phyloP scores from a whole-genome alignment of 2,329 filamentous ascomycete genomes.

The Aspergillus proliferans region DNA sequence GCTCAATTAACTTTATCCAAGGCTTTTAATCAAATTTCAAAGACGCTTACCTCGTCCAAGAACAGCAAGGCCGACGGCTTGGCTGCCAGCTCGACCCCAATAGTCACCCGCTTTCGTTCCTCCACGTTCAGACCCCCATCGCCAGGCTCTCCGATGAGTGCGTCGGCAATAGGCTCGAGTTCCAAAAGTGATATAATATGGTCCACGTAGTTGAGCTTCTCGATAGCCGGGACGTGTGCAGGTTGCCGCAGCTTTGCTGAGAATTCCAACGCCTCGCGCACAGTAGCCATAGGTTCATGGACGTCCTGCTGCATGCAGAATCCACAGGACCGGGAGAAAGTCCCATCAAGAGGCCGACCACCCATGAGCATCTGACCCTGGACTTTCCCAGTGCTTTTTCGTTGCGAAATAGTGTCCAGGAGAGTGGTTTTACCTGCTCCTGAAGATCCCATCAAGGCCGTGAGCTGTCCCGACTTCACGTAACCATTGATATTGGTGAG shows the following conservation, averaged over 20 bases:
- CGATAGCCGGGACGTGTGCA: slow-evolving; percentile 49
- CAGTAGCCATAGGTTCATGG: slow-evolving; percentile 56
- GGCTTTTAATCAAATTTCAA: too few species aligned
- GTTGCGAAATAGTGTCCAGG: slow-evolving; percentile 65
- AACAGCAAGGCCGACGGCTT: slow-evolving; percentile 54
- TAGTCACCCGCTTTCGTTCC: slow-evolving; percentile 37
- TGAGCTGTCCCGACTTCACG: slow-evolving; percentile 45
- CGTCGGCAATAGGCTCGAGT: slow-evolving; percentile 60
- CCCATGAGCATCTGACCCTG: slow-evolving; percentile 58
- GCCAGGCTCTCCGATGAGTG: slow-evolving; percentile 54
- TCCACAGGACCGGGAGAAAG: slow-evolving; percentile 58
- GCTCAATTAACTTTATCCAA: too few species aligned
- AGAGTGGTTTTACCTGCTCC: slow-evolving; percentile 83
- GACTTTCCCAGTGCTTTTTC: slow-evolving; percentile 61
- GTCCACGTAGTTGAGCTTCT: slow-evolving; percentile 62
- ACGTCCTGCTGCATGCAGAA: slow-evolving; percentile 63
- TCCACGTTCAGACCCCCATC: slow-evolving; percentile 55
- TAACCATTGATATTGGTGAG: slow-evolving; percentile 45
- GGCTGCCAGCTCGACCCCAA: slow-evolving; percentile 33
- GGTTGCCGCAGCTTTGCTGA: slow-evolving; percentile 59
- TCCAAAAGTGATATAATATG: slow-evolving; percentile 60
- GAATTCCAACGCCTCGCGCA: slow-evolving; percentile 62
- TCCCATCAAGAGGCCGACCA: slow-evolving; percentile 50
- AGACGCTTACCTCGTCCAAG: slow-evolving; percentile 47
- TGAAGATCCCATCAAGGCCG: slow-evolving; percentile 48